A percentile compares a stretch with the other conserved stretches of the same genome.
These are phyloP conservation scores for Suhomyces pyralidae DNA, from an alignment of 805 yeast species.

Conservation along the genomic window DNA sequence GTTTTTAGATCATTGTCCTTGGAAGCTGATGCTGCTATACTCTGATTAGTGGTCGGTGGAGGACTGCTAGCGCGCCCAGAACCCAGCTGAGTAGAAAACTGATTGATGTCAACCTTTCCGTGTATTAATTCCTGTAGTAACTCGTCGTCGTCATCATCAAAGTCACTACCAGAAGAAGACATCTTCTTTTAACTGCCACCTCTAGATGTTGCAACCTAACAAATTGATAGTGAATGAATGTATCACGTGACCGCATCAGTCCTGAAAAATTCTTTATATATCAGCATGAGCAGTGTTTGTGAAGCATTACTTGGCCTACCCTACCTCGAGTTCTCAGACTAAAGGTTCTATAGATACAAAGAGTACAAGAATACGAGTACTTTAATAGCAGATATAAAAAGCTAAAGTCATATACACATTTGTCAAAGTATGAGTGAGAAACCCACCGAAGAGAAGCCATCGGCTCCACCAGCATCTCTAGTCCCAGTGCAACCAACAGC, in stretches of 20 bases:
- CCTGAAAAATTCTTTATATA: conserved; percentile 3
- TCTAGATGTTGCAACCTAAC: background rate
- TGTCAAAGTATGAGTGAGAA: background rate
- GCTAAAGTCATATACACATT: too few species aligned
- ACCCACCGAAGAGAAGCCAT: conserved; percentile 12
- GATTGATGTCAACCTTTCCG: conserved; percentile 13
- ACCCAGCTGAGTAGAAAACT: background rate
- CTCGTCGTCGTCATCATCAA: conserved; percentile 44
- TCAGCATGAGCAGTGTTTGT: background rate
- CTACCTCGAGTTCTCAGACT: background rate
- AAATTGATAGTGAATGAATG: background rate
- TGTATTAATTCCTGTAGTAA: conserved; percentile 46
- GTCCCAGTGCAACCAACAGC: conserved; percentile 87
- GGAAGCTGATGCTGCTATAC: background rate
- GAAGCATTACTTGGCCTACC: background rate
- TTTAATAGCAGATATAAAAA: background rate
- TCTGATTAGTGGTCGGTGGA: background rate
- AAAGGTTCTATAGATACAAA: background rate
- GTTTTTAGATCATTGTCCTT: conserved; percentile 17
- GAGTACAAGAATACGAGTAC: too few species aligned
- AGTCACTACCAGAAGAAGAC: conserved; percentile 24
- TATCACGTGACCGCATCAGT: conserved; percentile 1
- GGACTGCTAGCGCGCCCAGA: background rate
- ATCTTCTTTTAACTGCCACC: background rate
- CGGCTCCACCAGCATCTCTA: conserved; percentile 55